Evolutionary conservation across 139 green algal species (phyloP), one percentile per base, ranked within the genome.

Genomic region (Picochlorum sp.): DNA sequence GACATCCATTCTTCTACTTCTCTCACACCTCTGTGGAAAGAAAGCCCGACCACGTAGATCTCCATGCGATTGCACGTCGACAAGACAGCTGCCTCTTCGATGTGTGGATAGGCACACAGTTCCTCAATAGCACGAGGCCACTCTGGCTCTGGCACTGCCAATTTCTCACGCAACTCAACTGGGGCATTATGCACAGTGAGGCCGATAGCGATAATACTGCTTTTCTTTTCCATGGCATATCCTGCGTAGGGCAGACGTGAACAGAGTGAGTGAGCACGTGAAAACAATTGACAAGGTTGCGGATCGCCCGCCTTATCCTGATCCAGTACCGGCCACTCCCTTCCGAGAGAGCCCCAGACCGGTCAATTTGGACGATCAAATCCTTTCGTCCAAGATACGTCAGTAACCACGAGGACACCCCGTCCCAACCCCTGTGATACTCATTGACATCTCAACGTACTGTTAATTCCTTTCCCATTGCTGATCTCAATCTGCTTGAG

Each of bases 1-100:
- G 69, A 89, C 77, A 99, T 92, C 94, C 94, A 99, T 64, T 98
- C 91, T 74, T 97, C 92, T 1, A 98, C 87, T 80, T 99, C 92
- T 8, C 85, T 75, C 26, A 96, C 90, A 31, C 89, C 92, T 7
- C 92, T 70, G 77, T 99, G 87, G 81, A 87, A 98, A 20, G 80
- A 92, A 8, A 97, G 76, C 2, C 79, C 94, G n/a, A 97, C 87
- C 4, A 95, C 84, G 62, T 98, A 98, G 6, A 99, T 79, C 82
- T 99, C 94, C 91, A 99, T 95, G 52, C 94, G 86, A 81, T 99
- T 99, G 85, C 94, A 99, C 18, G 94, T 99, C 24, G 86, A 96
- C 28, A 99, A 79, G 28, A 98, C 86, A 4, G 75, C 94, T 1
- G 94, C 94, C 81, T 99, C 94, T 78, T 98, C 92, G 20, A 99